A percentile compares a stretch with the other conserved stretches of the same genome.
These are phyloP conservation scores for Hemisphaericaspora xylofermentans DNA, from an alignment of 1,139 yeast species.

Conservation along the genomic window DNA sequence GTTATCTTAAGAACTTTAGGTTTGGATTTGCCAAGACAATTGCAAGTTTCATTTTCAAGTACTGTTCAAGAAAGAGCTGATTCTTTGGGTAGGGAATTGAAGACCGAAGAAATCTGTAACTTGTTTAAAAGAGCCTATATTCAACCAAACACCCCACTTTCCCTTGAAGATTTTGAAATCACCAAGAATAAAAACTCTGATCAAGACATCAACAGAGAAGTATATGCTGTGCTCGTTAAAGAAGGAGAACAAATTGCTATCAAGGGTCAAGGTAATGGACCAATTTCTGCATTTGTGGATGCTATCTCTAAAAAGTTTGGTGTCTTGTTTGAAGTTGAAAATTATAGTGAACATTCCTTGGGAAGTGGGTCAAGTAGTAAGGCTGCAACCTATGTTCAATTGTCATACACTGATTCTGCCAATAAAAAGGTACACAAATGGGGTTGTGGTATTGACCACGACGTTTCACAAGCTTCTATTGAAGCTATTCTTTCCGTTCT, in stretches of 20 bases:
- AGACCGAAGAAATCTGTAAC: constrained; percentile 70
- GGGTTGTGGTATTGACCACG: constrained; percentile 50
- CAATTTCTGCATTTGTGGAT: constrained; percentile 47
- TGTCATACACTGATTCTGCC: constrained; percentile 28
- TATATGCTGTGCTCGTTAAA: constrained; percentile 27
- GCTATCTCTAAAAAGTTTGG: constrained; percentile 38
- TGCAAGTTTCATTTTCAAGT: constrained; percentile 87
- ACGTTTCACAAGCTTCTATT: constrained; percentile 46
- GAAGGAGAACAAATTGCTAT: constrained; percentile 24
- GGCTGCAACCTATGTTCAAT: constrained; percentile 50
- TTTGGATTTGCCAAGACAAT: constrained; percentile 85
- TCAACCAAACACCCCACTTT: constrained; percentile 17
- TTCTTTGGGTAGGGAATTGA: constrained; percentile 78
- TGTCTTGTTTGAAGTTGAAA: constrained; percentile 38
- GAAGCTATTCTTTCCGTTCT: constrained; percentile 46
- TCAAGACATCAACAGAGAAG: constrained; percentile 27
- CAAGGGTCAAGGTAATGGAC: constrained; percentile 46
- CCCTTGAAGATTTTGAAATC: constrained; percentile 36
- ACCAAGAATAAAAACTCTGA: constrained; percentile 23
- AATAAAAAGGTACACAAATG: constrained; percentile 32
- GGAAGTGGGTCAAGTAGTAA: constrained; percentile 44
- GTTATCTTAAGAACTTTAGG: constrained; percentile 84
- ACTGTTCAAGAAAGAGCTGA: constrained; percentile 85
- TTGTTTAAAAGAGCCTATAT: constrained; percentile 68
- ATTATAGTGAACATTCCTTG: constrained; percentile 45